phyloP scores from a whole-genome alignment of 805 yeast genomes.

The Wickerhamomyces bovis region DNA sequence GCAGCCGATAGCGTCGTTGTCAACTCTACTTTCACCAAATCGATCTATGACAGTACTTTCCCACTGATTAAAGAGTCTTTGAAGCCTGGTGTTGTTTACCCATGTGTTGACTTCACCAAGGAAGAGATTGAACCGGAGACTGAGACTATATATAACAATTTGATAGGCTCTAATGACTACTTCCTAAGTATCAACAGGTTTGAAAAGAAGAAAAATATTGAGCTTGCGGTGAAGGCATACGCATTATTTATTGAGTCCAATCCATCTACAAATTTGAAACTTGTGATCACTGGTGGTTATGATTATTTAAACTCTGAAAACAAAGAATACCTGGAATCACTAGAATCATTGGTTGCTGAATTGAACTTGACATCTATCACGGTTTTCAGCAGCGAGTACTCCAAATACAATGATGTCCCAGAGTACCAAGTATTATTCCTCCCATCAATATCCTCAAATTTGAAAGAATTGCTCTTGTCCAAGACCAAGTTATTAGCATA shows the following conservation, averaged over 20 bases:
- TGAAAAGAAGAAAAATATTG: conserved; percentile 80
- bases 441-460: conserved; percentile 67
- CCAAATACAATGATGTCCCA: conserved; percentile 13
- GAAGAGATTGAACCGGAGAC: conserved; percentile 18
- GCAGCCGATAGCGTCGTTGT: conserved; percentile 78
- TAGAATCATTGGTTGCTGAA: conserved; percentile 42
- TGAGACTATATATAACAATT: conserved; percentile 8
- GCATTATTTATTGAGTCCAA: conserved; percentile 33
- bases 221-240: conserved; percentile 68
- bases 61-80: conserved; percentile 25
- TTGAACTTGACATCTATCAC: conserved; percentile 42
- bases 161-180: conserved; percentile 25
- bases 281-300: conserved; percentile 88
- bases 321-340: conserved; percentile 58
- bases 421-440: conserved; percentile 57
- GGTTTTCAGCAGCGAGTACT: conserved; percentile 26
- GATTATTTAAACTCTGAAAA: conserved; percentile 75
- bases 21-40: conserved; percentile 77
- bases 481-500: conserved; percentile 61
- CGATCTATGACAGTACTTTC: conserved; percentile 64
- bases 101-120: conserved; percentile 59
- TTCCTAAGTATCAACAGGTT: conserved; percentile 82
- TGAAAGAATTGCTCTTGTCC: conserved; percentile 58
- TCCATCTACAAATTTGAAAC: conserved; percentile 33
- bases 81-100: conserved; percentile 33